Conservation (phyloP, 495 filamentous ascomycete genomes). For the Neurospora sp. region DNA sequence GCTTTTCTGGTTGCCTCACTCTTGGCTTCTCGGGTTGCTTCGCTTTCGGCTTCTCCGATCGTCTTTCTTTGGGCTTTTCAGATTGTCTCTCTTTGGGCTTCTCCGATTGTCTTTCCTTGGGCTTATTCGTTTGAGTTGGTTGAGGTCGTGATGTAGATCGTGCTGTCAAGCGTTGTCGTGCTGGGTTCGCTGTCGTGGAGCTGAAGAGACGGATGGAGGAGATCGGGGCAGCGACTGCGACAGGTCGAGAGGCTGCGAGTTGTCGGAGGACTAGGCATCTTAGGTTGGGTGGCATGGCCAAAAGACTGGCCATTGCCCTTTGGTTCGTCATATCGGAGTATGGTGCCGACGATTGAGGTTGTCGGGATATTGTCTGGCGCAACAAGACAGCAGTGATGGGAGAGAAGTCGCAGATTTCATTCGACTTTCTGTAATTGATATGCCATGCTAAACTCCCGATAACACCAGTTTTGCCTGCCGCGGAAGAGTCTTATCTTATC, state of each 20-base stretch:
- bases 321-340: neutral
- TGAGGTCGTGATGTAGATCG: neutral
- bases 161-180: neutral
- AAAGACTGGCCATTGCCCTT: neutral
- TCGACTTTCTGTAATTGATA: neutral
- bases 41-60: neutral
- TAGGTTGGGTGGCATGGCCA: conserved; percentile 10
- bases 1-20: neutral
- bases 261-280: conserved; percentile 5
- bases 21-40: neutral
- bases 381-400: neutral
- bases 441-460: neutral
- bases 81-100: neutral
- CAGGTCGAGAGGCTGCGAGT: neutral
- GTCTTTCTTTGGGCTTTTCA: neutral
- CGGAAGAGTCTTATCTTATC: neutral
- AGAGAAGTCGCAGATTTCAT: neutral
- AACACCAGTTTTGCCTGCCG: neutral
- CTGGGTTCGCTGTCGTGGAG: neutral
- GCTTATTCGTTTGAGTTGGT: too few relatives aligned
- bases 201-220: conserved; percentile 1
- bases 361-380: neutral
- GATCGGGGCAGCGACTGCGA: neutral
- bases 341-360: neutral
- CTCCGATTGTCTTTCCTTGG: neutral